Conservation (phyloP, 495 filamentous ascomycete species). For the Astrocystis sublimbata region DNA sequence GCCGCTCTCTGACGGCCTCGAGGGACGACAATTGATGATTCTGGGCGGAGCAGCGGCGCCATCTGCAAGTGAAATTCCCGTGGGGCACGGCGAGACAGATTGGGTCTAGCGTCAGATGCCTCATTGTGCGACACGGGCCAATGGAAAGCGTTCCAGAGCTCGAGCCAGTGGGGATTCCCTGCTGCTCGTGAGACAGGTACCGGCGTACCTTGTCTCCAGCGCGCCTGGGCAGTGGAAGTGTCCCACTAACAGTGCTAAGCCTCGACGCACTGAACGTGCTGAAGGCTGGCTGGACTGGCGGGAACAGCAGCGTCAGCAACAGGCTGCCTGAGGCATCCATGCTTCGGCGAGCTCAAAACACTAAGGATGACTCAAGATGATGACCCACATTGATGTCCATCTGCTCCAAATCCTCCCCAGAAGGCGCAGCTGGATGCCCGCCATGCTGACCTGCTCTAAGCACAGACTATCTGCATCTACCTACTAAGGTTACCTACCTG, state of each 20-base stretch:
- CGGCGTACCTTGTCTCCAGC: background rate
- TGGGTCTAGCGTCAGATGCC: background rate
- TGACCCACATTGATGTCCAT: constrained; percentile 4
- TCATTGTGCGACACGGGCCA: background rate
- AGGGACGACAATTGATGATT: constrained; percentile 29
- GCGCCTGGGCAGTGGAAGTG: constrained; percentile 3
- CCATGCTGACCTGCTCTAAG: background rate
- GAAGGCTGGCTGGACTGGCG: background rate
- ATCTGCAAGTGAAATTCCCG: constrained; percentile 20
- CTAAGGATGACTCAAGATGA: constrained; percentile 11
- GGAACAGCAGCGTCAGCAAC: no score
- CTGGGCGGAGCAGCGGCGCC: constrained; percentile 31
- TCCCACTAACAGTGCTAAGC: constrained; percentile 17
- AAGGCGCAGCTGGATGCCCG: background rate
- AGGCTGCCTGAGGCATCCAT: constrained; percentile 18
- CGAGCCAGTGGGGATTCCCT: background rate
- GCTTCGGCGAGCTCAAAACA: constrained; percentile 21
- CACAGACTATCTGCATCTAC: background rate
- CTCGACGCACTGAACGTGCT: background rate
- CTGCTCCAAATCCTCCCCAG: background rate
- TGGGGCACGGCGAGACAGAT: constrained; percentile 20
- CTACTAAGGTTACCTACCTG: no score
- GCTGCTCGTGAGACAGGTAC: background rate
- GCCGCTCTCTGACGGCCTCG: constrained; percentile 14
- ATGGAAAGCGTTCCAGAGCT: background rate